Conservation (phyloP, 1,284 basidiomycete genomes). For the Fistulina hepatica region DNA sequence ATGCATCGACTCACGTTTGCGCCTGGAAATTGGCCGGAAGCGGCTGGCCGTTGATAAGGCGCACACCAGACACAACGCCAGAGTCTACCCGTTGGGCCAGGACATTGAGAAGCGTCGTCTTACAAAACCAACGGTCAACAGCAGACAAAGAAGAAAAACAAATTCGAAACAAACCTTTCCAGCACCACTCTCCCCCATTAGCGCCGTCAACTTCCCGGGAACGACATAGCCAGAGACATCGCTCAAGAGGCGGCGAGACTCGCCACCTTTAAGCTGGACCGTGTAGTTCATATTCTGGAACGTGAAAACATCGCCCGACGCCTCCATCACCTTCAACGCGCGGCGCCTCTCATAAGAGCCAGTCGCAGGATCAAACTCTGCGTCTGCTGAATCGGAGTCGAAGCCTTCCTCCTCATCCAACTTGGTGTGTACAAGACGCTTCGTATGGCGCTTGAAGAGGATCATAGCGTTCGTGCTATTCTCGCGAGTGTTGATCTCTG, state of each 20-base stretch:
- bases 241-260: slow-evolving; percentile 43
- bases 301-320: slow-evolving; percentile 38
- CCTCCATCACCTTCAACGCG: slow-evolving; percentile 10
- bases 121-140: slow-evolving; percentile 4
- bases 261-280: slow-evolving; percentile 43
- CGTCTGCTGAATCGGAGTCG: not conserved
- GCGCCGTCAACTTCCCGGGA: slow-evolving; percentile 60
- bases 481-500: slow-evolving; percentile 33
- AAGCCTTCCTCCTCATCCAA: slow-evolving; percentile 18
- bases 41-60: slow-evolving; percentile 64
- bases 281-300: slow-evolving; percentile 53
- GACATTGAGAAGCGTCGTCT: slow-evolving; percentile 40
- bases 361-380: slow-evolving; percentile 6
- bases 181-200: slow-evolving; percentile 68
- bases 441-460: slow-evolving; percentile 31
- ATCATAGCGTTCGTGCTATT: slow-evolving; percentile 24
- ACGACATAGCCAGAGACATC: slow-evolving; percentile 75
- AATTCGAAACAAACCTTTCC: slow-evolving; percentile 31
- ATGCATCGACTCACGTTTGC: slow-evolving; percentile 41
- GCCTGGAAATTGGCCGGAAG: slow-evolving; percentile 67
- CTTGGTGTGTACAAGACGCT: slow-evolving; percentile 11
- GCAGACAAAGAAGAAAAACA: not conserved
- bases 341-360: no score
- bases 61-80: slow-evolving; percentile 69
- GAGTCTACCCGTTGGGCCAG: slow-evolving; percentile 63